Percentiles rank a stretch among this genome's conserved stretches.
Evolutionary conservation across 192 early-diverging fungal species (phyloP).

Genomic region (Podila epigama): DNA sequence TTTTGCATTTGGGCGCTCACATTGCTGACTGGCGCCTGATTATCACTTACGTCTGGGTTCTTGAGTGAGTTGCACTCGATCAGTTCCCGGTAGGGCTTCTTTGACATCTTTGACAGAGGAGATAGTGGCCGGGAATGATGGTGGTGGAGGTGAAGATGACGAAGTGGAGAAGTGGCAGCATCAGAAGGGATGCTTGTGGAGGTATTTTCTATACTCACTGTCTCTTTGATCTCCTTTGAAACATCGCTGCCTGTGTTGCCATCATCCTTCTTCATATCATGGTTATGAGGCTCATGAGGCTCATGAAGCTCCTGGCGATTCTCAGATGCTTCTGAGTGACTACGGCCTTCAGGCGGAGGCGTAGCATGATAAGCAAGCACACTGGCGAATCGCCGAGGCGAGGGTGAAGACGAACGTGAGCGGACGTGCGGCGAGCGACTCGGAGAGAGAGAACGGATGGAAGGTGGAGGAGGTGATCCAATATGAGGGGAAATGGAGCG

Average conservation of each 20-base stretch:
- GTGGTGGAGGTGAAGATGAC: neutral
- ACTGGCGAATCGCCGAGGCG: conserved; percentile 35
- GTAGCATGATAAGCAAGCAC: conserved; percentile 36
- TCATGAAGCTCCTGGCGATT: neutral
- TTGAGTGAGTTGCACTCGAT: conserved; percentile 30
- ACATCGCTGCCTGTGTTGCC: neutral
- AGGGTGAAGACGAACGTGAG: conserved; percentile 35
- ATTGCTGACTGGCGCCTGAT: neutral
- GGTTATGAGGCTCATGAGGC: conserved; percentile 6
- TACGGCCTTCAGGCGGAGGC: conserved; percentile 5
- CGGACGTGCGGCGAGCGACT: conserved; percentile 26
- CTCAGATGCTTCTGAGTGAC: neutral
- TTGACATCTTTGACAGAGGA: conserved; percentile 11
- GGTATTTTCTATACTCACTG: neutral
- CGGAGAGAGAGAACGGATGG: conserved; percentile 35
- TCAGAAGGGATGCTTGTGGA: neutral
- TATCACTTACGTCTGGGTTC: neutral
- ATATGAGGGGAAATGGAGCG: conserved; percentile 35
- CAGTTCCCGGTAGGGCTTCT: conserved; percentile 21
- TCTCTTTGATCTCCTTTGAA: neutral
- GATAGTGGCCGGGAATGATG: conserved; percentile 8
- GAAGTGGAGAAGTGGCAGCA: neutral
- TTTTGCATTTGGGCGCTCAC: neutral
- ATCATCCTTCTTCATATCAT: too few relatives aligned
- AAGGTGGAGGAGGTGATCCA: conserved; percentile 14